Conservation (phyloP, 495 filamentous ascomycete genomes). For the Penicillium crystallinum region DNA sequence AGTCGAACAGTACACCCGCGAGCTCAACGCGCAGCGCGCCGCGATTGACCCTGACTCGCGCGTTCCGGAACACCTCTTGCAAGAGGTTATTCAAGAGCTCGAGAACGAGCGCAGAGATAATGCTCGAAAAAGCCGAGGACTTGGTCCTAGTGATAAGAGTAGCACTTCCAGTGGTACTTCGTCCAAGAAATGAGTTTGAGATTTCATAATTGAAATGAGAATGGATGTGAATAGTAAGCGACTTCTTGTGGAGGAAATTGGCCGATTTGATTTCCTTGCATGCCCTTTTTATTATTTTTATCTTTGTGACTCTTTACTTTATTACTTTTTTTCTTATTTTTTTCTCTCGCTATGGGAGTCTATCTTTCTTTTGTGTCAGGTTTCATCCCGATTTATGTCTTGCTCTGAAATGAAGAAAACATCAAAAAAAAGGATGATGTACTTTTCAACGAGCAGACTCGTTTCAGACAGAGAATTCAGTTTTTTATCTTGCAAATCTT, state of each 20-base stretch:
- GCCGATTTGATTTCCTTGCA: background rate
- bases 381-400: background rate
- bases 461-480: background rate
- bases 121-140: background rate
- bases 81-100: background rate
- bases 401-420: background rate
- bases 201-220: background rate
- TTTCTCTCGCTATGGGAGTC: too few relatives aligned
- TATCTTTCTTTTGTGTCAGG: background rate
- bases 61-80: background rate
- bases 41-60: background rate
- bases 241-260: background rate
- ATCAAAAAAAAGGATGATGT: background rate
- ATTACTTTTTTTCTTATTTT: background rate
- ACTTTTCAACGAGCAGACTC: background rate
- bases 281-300: background rate
- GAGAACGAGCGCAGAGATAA: background rate
- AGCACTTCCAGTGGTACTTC: background rate
- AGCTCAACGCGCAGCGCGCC: background rate
- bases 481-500: background rate
- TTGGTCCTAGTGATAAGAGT: background rate
- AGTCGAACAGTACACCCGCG: constrained; percentile 4
- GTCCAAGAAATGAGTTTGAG: background rate
- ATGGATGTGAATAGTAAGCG: too few relatives aligned
- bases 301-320: background rate